These are phyloP conservation scores for Xanthoconium separans DNA, from an alignment of 1,284 basidiomycete genomes.

Conservation along the genomic window DNA sequence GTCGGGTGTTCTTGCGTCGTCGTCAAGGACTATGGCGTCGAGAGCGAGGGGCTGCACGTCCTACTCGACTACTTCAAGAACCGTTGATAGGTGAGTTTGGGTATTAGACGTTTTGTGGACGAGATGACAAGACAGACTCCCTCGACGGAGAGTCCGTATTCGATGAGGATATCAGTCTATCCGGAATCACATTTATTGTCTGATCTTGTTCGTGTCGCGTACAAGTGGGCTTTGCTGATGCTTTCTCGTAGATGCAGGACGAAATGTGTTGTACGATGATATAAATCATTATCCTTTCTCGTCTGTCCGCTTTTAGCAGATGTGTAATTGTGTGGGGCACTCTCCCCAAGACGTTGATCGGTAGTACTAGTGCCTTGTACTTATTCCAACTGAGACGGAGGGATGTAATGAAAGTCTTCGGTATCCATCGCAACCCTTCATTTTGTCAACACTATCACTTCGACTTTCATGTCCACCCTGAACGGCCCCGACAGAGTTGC, in stretches of 20 bases:
- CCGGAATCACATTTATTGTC: constrained; percentile 43
- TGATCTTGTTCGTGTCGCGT: constrained; percentile 39
- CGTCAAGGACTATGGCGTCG: constrained; percentile 96
- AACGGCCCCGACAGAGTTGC: constrained; percentile 2
- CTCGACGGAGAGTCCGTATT: constrained; percentile 68
- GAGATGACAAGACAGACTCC: constrained; percentile 86
- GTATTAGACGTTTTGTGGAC: constrained; percentile 6
- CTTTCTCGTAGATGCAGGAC: constrained; percentile 7
- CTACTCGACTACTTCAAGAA: constrained; percentile 97
- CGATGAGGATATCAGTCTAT: constrained; percentile 54
- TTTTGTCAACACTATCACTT: no score
- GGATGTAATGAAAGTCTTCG: neutral
- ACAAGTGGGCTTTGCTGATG: constrained; percentile 13
- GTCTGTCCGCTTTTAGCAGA: no score
- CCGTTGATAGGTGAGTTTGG: constrained; percentile 54
- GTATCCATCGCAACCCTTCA: no score
- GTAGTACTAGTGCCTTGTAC: neutral
- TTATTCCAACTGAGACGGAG: neutral
- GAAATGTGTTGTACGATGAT: constrained; percentile 11
- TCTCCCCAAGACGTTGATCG: neutral
- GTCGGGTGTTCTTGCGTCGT: constrained; percentile 97
- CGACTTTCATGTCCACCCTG: constrained; percentile 2
- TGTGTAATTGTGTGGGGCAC: constrained; percentile 3
- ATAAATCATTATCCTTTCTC: constrained; percentile 4
- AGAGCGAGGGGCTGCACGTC: constrained; percentile 95